phyloP scores from a whole-genome alignment of 768 basidiomycete species.

The Rhizopogon rudus region DNA sequence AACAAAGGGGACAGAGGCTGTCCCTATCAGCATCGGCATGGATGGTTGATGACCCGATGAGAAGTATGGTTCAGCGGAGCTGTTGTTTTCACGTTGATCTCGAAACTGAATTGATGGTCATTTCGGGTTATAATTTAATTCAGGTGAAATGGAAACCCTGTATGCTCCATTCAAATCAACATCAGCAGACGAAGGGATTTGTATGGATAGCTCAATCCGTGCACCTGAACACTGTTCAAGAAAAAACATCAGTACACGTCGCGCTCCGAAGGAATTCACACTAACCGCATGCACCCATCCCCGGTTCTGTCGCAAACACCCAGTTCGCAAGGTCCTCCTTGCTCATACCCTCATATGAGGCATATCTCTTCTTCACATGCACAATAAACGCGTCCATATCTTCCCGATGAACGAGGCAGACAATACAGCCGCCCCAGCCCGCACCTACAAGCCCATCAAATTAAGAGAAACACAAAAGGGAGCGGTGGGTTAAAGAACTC shows the following conservation, averaged over 20 bases:
- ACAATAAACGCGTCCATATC: conserved; percentile 61
- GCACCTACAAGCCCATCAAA: conserved; percentile 45
- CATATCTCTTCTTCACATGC: conserved; percentile 54
- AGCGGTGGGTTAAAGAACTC: conserved; percentile 7
- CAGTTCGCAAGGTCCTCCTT: conserved; percentile 57
- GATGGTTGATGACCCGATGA: background rate
- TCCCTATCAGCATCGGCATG: background rate
- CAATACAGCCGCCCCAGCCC: conserved; percentile 89
- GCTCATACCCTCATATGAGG: conserved; percentile 56
- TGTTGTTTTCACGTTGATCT: background rate
- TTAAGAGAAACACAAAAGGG: background rate
- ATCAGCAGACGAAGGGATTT: background rate
- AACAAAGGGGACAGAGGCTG: background rate
- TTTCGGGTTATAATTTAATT: too few species aligned
- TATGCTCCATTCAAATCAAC: background rate
- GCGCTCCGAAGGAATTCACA: conserved; percentile 11
- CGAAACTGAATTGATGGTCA: background rate
- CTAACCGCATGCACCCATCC: conserved; percentile 77
- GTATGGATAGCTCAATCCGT: conserved; percentile 10
- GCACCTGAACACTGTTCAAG: conserved; percentile 22
- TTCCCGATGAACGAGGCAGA: conserved; percentile 69
- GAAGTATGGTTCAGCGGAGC: background rate
- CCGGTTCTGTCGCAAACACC: conserved; percentile 81
- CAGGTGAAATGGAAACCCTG: background rate
- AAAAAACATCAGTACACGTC: background rate